phyloP scores from a whole-genome alignment of 208 protist species.

The Acanthamoeba triangularis region DNA sequence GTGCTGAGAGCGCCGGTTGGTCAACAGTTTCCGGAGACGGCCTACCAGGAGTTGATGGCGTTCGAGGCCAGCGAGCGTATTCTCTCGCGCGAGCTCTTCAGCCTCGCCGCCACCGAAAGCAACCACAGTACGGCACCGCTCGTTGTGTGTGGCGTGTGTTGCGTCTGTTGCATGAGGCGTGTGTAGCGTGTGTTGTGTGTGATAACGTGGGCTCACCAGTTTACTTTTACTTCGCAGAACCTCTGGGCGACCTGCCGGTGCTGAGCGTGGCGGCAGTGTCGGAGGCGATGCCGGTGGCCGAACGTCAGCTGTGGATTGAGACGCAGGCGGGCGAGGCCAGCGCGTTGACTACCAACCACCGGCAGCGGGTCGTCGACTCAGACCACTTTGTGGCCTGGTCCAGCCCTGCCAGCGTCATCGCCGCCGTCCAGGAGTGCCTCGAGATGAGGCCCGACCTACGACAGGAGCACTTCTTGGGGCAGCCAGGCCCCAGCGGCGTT shows the following conservation, averaged over 20 bases:
- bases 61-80: not conserved
- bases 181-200: too few species aligned
- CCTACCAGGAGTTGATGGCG: constrained; percentile 16
- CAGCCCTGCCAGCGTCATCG: not conserved
- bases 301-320: not conserved
- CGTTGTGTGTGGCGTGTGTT: too few species aligned
- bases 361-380: not conserved
- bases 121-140: not conserved
- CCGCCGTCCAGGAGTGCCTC: not conserved
- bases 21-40: not conserved
- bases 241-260: not conserved
- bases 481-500: too few species aligned
- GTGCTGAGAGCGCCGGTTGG: too few species aligned
- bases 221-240: not conserved
- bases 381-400: constrained; percentile 9
- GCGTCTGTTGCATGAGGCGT: not conserved
- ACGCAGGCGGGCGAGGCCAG: constrained; percentile 5
- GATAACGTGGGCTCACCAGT: too few species aligned
- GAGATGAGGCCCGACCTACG: not conserved
- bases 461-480: too few species aligned
- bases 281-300: not conserved
- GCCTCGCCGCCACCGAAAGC: not conserved
- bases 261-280: not conserved
- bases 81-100: not conserved
- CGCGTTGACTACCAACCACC: not conserved